These are phyloP conservation scores for Grammothele lineata DNA, from an alignment of 768 basidiomycete species.

Conservation along the genomic window DNA sequence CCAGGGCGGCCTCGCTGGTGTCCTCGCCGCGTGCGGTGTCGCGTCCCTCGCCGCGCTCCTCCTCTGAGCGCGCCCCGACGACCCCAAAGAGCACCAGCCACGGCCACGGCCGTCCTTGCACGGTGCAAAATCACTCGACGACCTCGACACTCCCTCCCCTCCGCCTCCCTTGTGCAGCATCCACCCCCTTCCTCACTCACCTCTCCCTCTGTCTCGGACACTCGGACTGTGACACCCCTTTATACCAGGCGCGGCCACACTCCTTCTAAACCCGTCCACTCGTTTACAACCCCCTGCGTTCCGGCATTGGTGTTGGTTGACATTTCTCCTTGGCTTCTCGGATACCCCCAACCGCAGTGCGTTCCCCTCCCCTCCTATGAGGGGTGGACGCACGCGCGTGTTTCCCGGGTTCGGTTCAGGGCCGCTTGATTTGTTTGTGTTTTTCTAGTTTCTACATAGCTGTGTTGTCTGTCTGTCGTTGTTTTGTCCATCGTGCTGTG, in stretches of 20 bases:
- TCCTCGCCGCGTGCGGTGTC: conserved; percentile 20
- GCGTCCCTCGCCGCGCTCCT: conserved; percentile 21
- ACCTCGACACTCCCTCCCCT: not conserved
- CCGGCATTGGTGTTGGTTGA: not conserved
- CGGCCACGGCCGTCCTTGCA: not conserved
- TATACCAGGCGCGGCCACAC: conserved; percentile 4
- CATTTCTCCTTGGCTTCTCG: not conserved
- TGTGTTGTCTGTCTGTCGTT: too few relatives aligned
- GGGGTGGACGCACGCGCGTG: too few relatives aligned
- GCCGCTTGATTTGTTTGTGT: too few relatives aligned
- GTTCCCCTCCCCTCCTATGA: too few relatives aligned
- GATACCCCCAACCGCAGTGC: too few relatives aligned
- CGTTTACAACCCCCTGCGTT: not conserved
- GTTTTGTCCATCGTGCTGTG: too few relatives aligned
- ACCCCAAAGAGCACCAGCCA: not conserved
- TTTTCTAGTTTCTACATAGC: too few relatives aligned
- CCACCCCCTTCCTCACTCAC: not conserved
- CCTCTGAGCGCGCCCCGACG: conserved; percentile 8
- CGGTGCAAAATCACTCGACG: too few relatives aligned
- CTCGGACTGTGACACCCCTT: not conserved
- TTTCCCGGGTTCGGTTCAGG: too few relatives aligned
- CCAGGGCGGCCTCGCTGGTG: conserved; percentile 14
- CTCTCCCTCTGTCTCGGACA: too few relatives aligned
- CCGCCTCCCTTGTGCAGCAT: conserved; percentile 10
- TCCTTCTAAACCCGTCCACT: conserved; percentile 7